These are phyloP conservation scores for Ophiostoma triangulosporum DNA, from an alignment of 2,329 filamentous ascomycete species.

Conservation along the genomic window DNA sequence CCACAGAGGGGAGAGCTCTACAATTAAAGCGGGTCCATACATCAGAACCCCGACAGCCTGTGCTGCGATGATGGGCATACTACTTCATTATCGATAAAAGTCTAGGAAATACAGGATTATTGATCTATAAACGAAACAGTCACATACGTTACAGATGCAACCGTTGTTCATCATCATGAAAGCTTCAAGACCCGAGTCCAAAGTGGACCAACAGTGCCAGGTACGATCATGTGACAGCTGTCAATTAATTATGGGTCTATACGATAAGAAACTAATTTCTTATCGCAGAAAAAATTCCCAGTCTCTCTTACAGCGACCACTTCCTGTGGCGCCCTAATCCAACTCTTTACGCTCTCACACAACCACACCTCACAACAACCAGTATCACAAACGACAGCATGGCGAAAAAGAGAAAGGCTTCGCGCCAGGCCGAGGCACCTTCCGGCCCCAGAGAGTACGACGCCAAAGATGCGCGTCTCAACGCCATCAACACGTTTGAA, in stretches of 20 bases:
- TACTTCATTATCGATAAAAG: too few relatives aligned
- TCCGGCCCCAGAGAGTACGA: conserved; percentile 42
- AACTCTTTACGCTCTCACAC: neutral
- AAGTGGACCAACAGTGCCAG: neutral
- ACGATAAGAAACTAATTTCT: conserved; percentile 7
- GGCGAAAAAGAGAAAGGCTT: conserved; percentile 60
- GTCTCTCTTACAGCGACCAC: too few relatives aligned
- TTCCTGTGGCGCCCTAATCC: too few relatives aligned
- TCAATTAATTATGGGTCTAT: neutral
- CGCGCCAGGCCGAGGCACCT: conserved; percentile 30
- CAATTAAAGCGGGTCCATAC: too few relatives aligned
- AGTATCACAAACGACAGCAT: conserved; percentile 23
- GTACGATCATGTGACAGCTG: neutral
- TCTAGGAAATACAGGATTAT: too few relatives aligned
- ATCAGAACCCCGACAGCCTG: too few relatives aligned
- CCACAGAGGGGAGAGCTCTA: too few relatives aligned
- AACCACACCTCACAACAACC: neutral
- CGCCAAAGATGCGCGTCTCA: conserved; percentile 46
- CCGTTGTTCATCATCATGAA: too few relatives aligned
- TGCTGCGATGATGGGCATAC: too few relatives aligned
- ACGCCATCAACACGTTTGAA: conserved; percentile 48
- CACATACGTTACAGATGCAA: too few relatives aligned
- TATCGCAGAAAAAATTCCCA: conserved; percentile 9
- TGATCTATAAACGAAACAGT: too few relatives aligned
- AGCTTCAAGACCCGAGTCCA: neutral